Evolutionary conservation across 768 basidiomycete genomes (phyloP), one percentile per base, ranked within the genome.

Genomic region (Russula lepida): DNA sequence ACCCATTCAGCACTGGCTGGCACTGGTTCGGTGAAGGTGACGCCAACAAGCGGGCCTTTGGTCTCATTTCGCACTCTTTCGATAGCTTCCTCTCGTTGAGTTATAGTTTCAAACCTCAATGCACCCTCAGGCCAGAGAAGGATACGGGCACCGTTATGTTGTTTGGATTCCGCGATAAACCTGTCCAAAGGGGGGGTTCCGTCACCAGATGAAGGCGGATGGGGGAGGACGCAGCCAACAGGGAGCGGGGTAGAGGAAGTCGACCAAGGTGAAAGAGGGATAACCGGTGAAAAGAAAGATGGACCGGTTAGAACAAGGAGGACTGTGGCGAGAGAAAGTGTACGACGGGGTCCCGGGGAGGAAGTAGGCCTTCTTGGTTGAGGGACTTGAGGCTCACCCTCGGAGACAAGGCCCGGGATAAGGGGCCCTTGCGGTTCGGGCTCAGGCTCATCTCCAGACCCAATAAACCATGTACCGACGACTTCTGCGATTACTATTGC

Each of bases 121-220:
- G 89, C 89, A 6, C 84, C 84, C 71, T 92, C 90, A 0, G 91
- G 89, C 89, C 90, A 92, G 1, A 93, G 74, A 17, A 90, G 68
- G 17, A 93, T 68, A 44, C 79, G 78, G 0, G 86, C 84, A 4
- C 64, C 50, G 6, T 55, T 69, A 58, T 85, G 67, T n/a, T 68
- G 76, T 46, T 67, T 67, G 3, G 79, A 83, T 70, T 88, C 89
- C 0, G 48, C 35, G n/a, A 90, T 77, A 70, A 81, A 92, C 62
- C 86, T 81, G 0, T 82, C 69, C 17, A 92, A 71, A 0, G 74
- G 75, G 3, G 80, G 73, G 6, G 68, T 66, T 33, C 71, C 73
- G 27, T 78, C 75, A 11, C 78, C 74, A 63, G 77, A 75, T 35
- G 72, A 69, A 27, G 70, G 64, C 15, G 74, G 75, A 7, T 76